A percentile compares a stretch with the other conserved stretches of the same genome.
Conservation (phyloP, 2,329 filamentous ascomycete species). For the Graphiopsis chlorocephala region DNA sequence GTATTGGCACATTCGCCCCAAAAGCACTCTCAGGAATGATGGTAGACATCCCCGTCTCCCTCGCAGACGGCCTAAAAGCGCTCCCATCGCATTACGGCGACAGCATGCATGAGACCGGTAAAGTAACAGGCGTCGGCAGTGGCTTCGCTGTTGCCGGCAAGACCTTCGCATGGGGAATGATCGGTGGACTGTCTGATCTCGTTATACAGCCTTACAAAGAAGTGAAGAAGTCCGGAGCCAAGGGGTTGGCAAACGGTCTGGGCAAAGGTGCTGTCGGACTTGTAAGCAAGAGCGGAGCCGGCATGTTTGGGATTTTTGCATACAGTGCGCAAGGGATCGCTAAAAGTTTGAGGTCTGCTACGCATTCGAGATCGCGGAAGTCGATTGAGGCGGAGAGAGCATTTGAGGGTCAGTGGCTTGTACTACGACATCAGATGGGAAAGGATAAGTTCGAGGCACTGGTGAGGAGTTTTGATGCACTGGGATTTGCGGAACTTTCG, state of each 20-base stretch:
- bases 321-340: slow-evolving; percentile 77
- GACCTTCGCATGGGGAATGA: background rate
- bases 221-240: slow-evolving; percentile 58
- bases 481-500: background rate
- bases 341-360: slow-evolving; percentile 59
- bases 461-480: background rate
- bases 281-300: slow-evolving; percentile 70
- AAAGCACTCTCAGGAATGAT: slow-evolving; percentile 46
- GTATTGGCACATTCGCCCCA: slow-evolving; percentile 41
- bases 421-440: background rate
- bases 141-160: slow-evolving; percentile 1
- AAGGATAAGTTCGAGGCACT: background rate
- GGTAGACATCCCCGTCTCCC: slow-evolving; percentile 77
- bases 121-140: slow-evolving; percentile 7
- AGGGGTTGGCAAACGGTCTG: slow-evolving; percentile 71
- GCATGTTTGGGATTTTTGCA: slow-evolving; percentile 55
- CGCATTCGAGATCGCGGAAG: background rate
- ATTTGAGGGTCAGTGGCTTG: background rate
- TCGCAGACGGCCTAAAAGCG: slow-evolving; percentile 62
- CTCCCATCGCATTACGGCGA: slow-evolving; percentile 11
- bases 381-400: background rate
- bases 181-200: background rate
- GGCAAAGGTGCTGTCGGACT: slow-evolving; percentile 76
- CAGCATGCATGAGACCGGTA: slow-evolving; percentile 39
- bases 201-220: slow-evolving; percentile 55